Evolutionary conservation across 192 early-diverging fungal species (phyloP), one percentile per base, ranked within the genome.

Genomic region (Jimgerdemannia flammicorona): DNA sequence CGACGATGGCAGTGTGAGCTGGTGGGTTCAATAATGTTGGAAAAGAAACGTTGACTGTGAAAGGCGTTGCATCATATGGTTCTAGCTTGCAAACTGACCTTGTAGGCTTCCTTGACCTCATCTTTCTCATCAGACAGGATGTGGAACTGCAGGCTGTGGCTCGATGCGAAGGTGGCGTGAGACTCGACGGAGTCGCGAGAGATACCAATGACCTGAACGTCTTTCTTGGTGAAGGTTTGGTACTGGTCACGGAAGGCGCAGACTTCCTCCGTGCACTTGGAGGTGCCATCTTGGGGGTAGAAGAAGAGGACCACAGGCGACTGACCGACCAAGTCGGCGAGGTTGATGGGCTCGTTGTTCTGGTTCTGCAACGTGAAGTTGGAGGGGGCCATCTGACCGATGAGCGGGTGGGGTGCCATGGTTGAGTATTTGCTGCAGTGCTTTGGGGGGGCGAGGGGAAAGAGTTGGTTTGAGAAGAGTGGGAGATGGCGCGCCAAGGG

Each of bases 251-350:
- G 76, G 44, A 84, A 84, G 40, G 67, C 54, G 43, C 82, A 84
- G 3, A 76, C 82, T 80, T 81, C 74, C 77, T 79, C 75, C 44
- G 72, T 79, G 67, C 82, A 84, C 8, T 75, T 75, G 67, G 69
- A 76, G 2, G 74, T 77, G 73, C 77, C 76, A 9, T 84, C 77
- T n/a, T 76, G 78, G 10, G 82, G 82, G 74, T 84, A 84, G 59
- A 84, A 84, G 71, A 84, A 84, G 17, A 84, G 39, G 11, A 83
- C 44, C 14, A 72, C 71, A 4, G 77, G 66, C 17, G 70, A 69
- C 17, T 76, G 54, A 6, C 82, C 82, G 70, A 84, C 72, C 40
- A 81, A 43, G 17, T 78, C 66, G 43, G 67, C 40, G 11, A 81
- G 63, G 40, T 72, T 41, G 10, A 84, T 74, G 11, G 29, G 42